phyloP scores from a whole-genome alignment of 805 yeast genomes.

The Jamesozyma jinghongensis region DNA sequence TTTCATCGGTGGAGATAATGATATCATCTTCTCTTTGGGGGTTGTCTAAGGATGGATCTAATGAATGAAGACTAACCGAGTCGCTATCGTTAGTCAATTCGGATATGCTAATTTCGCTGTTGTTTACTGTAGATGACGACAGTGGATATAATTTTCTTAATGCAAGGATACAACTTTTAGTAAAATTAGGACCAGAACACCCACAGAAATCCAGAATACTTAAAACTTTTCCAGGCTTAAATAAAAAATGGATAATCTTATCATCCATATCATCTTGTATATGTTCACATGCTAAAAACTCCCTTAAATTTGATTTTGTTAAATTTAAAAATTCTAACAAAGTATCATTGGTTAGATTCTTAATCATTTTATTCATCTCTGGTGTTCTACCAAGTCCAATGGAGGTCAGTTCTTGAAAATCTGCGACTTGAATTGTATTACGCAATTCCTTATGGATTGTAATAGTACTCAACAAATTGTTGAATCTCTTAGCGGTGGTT shows the following conservation, averaged over 20 bases:
- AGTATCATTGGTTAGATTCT: constrained; percentile 75
- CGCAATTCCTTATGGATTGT: constrained; percentile 40
- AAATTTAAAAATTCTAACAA: constrained; percentile 51
- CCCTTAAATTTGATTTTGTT: constrained; percentile 56
- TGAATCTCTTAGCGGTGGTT: constrained; percentile 74
- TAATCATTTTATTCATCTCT: constrained; percentile 82
- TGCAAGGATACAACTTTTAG: constrained; percentile 42
- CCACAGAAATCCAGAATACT: constrained; percentile 84
- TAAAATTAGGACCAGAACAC: constrained; percentile 58
- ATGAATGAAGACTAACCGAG: neutral
- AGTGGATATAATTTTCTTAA: constrained; percentile 18
- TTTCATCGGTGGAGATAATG: constrained; percentile 1
- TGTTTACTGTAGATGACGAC: neutral
- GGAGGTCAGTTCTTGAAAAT: constrained; percentile 81
- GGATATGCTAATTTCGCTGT: neutral
- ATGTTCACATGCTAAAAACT: constrained; percentile 76
- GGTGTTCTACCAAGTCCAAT: constrained; percentile 86
- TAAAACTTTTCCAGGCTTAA: constrained; percentile 33
- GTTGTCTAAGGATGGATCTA: neutral
- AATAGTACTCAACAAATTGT: constrained; percentile 53
- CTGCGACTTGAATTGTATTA: constrained; percentile 58
- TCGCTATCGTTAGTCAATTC: neutral
- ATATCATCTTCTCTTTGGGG: constrained; percentile 1
- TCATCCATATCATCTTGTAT: constrained; percentile 75
- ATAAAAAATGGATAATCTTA: constrained; percentile 25